Base-by-base conservation (phyloP, 2,329 filamentous ascomycete species). In the Apiospora phragmitis region DNA sequence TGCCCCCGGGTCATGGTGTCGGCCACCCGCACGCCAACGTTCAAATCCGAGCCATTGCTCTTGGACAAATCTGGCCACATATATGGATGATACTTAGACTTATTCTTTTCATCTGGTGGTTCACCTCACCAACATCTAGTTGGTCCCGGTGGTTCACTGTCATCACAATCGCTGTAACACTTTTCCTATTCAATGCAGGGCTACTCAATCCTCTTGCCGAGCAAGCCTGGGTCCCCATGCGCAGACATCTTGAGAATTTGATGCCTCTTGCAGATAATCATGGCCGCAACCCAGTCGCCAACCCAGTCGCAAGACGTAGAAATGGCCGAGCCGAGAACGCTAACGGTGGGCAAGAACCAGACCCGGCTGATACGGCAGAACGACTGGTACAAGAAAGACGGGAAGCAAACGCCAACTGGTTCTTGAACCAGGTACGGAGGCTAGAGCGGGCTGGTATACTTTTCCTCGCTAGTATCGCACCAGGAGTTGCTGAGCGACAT, bases 401-500 rank as follows among this genome's bases (percentile, higher is more conserved):
- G 70, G 74, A 80, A 21, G 79, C 79, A 3, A 86, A 89, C 73
- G 82, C 81, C 11, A 83, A 83, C 65, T 86, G 87, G 85, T 74
- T 89, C 6, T 76, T 85, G 72, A 79, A 85, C 68, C 86, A 87
- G 70, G 79, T 87, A 6, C 83, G 89, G 70, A 82, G 88, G 14
- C 75, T 89, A 8, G 89, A 92, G 79, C 85, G 90, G 72, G 87
- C 89, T 24, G 84, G 87, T 0, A 84, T 92, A 21, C 81, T 92
- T 32, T 92, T 92, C 75, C 81, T 92, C 29, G 90, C 90, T 26
- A 92, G 90, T 76, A 86, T 92, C 72, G 88, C 90, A 1, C 90
- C 90, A 0, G 90, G 90, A 12, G 85, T 92, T 32, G 89, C 89
- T 0, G 90, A 92, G 79, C 83, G 89, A 67, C 90, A 92, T 72